Conservation (phyloP, 495 filamentous ascomycete genomes). For the Penicillium maclennaniae region DNA sequence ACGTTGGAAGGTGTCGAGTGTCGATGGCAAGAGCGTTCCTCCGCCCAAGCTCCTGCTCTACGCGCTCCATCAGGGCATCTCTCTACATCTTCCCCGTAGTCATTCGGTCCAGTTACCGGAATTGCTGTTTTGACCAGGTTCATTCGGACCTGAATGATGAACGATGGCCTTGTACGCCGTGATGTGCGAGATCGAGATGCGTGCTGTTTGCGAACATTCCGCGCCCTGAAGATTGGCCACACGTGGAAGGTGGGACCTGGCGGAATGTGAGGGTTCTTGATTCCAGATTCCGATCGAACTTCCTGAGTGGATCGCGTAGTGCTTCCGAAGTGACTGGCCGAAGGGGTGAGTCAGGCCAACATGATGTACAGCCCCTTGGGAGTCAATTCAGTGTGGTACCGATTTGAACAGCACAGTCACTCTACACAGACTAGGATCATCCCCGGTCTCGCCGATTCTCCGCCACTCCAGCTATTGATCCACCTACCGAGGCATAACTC, state of each 20-base stretch:
- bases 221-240: constrained; percentile 6
- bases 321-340: neutral
- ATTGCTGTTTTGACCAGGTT: neutral
- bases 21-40: constrained; percentile 2
- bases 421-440: neutral
- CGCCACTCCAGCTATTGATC: neutral
- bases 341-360: neutral
- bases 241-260: neutral
- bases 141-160: neutral
- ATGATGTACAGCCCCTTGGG: neutral
- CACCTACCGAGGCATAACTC: neutral
- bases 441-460: too few species aligned
- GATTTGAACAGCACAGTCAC: neutral
- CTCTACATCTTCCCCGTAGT: too few species aligned
- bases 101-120: neutral
- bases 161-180: neutral
- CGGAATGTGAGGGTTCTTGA: constrained; percentile 7
- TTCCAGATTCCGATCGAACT: neutral
- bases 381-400: neutral
- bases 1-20: neutral
- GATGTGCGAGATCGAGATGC: constrained; percentile 2
- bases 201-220: constrained; percentile 11
- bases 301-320: neutral
- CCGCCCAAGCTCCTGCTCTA: neutral
- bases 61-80: neutral